Conservation (phyloP, 2,329 filamentous ascomycete species). For the Aspergillus ochraceus region DNA sequence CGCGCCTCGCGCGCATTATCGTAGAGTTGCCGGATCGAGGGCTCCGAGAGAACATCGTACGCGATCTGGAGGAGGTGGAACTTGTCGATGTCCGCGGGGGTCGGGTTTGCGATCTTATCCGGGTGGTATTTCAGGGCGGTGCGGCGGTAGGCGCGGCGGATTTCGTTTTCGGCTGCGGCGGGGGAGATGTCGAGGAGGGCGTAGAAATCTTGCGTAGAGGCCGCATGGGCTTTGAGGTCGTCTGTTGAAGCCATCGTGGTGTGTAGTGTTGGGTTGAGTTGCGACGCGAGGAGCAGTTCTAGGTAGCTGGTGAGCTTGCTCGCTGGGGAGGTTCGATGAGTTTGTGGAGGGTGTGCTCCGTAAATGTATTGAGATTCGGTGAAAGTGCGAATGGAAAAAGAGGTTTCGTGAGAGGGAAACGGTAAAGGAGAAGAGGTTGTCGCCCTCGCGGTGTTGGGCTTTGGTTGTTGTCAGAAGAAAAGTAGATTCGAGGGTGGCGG, state of each 20-base stretch:
- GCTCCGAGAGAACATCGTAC: constrained; percentile 77
- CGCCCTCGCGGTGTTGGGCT: not conserved
- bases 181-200: constrained; percentile 68
- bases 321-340: not conserved
- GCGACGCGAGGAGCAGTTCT: not conserved
- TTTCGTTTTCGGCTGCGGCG: constrained; percentile 66
- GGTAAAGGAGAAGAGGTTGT: not conserved
- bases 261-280: constrained; percentile 5
- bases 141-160: constrained; percentile 81
- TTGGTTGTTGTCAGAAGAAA: not conserved
- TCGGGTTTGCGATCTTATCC: constrained; percentile 77
- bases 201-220: constrained; percentile 72
- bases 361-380: not conserved
- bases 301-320: no score
- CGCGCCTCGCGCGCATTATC: constrained; percentile 73
- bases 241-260: constrained; percentile 38
- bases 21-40: constrained; percentile 71
- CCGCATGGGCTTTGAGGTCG: constrained; percentile 58
- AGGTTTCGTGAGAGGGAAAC: no score
- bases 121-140: constrained; percentile 89
- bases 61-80: constrained; percentile 85
- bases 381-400: no score
- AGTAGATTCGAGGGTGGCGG: not conserved
- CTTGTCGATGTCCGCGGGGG: constrained; percentile 67
- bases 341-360: not conserved